These are phyloP conservation scores for Triticum aestivum DNA, from an alignment of 176 grass and related monocot species.

Conservation along the genomic window DNA sequence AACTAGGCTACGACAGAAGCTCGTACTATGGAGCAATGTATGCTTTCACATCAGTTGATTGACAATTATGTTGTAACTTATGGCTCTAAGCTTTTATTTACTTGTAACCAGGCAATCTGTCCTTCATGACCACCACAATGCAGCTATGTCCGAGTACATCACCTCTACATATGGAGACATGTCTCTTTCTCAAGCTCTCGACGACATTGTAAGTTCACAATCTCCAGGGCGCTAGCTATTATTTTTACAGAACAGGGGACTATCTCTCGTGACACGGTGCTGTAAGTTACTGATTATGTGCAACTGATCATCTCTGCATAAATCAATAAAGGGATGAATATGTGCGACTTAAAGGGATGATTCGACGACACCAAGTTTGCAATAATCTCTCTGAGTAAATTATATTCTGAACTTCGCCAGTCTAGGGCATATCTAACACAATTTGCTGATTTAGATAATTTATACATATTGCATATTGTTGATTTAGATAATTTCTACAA, in stretches of 20 bases:
- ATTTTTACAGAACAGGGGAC: not conserved
- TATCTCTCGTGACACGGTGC: not conserved
- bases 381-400: not conserved
- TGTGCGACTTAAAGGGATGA: no score
- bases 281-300: not conserved
- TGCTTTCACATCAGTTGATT: not conserved
- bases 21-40: not conserved
- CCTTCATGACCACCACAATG: constrained; percentile 8
- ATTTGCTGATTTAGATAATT: not conserved
- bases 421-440: not conserved
- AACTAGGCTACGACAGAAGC: not conserved
- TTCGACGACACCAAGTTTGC: not conserved
- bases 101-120: constrained; percentile 37
- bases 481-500: not conserved
- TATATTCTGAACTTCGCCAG: not conserved
- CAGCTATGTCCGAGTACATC: constrained; percentile 38
- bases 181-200: constrained; percentile 52
- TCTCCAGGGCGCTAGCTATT: not conserved
- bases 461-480: not conserved
- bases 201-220: constrained; percentile 44
- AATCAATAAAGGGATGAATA: not conserved
- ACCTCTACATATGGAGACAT: constrained; percentile 49
- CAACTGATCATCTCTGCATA: not conserved
- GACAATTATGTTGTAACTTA: not conserved
- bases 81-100: not conserved